Percentiles rank a stretch among this genome's conserved stretches.
These are phyloP conservation scores for Pyronema omphalodes DNA, from an alignment of 495 filamentous ascomycete species.

Conservation along the genomic window DNA sequence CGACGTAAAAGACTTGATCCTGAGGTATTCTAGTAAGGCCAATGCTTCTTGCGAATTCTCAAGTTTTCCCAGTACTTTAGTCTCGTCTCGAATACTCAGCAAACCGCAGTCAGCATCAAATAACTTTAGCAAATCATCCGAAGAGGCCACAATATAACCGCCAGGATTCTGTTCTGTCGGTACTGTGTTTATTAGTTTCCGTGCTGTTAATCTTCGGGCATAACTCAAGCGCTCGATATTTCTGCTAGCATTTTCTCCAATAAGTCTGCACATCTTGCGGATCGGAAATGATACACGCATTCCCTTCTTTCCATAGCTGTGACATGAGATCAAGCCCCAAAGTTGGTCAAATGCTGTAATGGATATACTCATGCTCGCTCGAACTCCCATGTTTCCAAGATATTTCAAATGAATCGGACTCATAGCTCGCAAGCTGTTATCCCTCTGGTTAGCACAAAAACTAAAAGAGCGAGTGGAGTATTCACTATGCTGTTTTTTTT, in stretches of 20 bases:
- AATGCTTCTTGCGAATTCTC: conserved; percentile 67
- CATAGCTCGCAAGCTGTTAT: conserved; percentile 49
- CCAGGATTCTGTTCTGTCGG: conserved; percentile 70
- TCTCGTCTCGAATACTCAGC: conserved; percentile 70
- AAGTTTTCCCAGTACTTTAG: conserved; percentile 63
- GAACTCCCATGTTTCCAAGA: conserved; percentile 72
- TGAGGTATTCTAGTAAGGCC: conserved; percentile 71
- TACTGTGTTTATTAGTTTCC: conserved; percentile 61
- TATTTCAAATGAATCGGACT: conserved; percentile 84
- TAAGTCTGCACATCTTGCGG: conserved; percentile 80
- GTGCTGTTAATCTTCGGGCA: conserved; percentile 60
- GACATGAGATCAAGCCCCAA: conserved; percentile 82
- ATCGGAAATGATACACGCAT: conserved; percentile 88
- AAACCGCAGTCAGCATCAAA: conserved; percentile 83
- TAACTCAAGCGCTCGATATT: conserved; percentile 86
- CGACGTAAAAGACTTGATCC: conserved; percentile 54
- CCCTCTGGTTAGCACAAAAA: neutral
- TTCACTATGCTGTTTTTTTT: neutral
- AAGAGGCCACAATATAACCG: conserved; percentile 82
- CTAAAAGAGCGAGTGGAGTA: neutral
- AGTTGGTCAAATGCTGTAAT: conserved; percentile 69
- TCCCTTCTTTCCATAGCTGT: conserved; percentile 56
- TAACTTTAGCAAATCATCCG: conserved; percentile 66
- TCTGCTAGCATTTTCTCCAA: conserved; percentile 70
- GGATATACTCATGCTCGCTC: conserved; percentile 87